A percentile compares a stretch with the other conserved stretches of the same genome.
phyloP scores from a whole-genome alignment of 768 basidiomycete genomes.

The Mycena alexandri region DNA sequence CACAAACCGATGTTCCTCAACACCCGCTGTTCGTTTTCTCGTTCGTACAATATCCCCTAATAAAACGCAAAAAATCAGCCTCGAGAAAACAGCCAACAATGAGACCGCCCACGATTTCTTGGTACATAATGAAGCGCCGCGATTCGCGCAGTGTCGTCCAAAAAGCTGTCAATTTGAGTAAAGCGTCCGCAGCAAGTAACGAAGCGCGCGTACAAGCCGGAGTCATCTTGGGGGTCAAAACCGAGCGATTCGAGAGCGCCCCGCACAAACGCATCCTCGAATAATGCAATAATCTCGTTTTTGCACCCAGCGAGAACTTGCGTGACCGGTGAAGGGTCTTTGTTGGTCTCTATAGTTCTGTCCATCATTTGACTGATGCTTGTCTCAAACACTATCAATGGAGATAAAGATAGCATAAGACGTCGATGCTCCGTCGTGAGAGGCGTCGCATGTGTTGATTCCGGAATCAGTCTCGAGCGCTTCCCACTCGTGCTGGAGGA shows the following conservation, averaged over 20 bases:
- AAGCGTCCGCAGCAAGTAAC: background rate
- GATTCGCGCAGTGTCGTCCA: conserved; percentile 65
- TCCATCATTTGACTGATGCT: conserved; percentile 54
- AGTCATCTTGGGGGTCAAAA: conserved; percentile 58
- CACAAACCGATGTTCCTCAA: conserved; percentile 67
- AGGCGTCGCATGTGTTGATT: conserved; percentile 16
- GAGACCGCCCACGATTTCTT: too few species aligned
- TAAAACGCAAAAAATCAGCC: conserved; percentile 28
- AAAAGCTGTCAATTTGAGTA: conserved; percentile 57
- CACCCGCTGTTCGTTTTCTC: conserved; percentile 65
- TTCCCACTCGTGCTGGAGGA: conserved; percentile 54
- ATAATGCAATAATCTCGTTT: conserved; percentile 61
- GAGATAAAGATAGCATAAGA: conserved; percentile 29
- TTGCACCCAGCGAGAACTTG: conserved; percentile 54
- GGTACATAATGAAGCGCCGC: conserved; percentile 61
- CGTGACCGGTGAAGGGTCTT: conserved; percentile 23
- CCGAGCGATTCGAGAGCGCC: conserved; percentile 54
- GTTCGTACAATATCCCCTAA: conserved; percentile 67
- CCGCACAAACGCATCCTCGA: conserved; percentile 60
- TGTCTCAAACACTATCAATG: conserved; percentile 61
- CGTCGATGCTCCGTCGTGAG: conserved; percentile 30
- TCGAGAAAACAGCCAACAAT: conserved; percentile 50
- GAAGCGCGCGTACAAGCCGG: conserved; percentile 63
- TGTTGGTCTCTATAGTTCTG: background rate
- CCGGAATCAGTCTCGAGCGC: conserved; percentile 16